Conservation (phyloP, 2,329 filamentous ascomycete species). For the Fusarium ramigenum region DNA sequence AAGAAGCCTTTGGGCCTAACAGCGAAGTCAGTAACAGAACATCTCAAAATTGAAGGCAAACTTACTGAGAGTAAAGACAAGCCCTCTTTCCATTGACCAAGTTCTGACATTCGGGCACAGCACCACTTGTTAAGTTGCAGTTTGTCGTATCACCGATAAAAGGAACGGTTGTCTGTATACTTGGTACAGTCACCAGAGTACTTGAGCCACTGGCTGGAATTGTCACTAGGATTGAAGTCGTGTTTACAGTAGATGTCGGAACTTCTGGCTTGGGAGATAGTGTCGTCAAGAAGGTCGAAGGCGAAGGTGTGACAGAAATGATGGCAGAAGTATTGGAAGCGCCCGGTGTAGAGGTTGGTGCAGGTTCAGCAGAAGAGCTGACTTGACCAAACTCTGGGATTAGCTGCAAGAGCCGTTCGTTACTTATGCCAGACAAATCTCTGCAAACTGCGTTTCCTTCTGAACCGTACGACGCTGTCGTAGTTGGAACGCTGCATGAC, state of each 20-base stretch:
- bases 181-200: not conserved
- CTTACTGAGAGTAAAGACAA: not conserved
- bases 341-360: not conserved
- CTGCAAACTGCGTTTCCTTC: not conserved
- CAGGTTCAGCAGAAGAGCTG: not conserved
- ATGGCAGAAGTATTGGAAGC: not conserved
- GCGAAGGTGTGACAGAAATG: not conserved
- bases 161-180: not conserved
- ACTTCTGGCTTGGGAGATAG: not conserved
- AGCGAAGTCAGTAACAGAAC: rapidly evolving
- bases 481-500: not conserved
- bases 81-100: not conserved
- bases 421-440: not conserved
- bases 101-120: not conserved
- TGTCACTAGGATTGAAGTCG: not conserved
- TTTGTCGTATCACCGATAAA: not conserved
- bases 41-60: rapidly evolving
- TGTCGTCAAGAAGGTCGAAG: not conserved
- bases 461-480: not conserved
- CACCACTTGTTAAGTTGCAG: not conserved
- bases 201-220: not conserved
- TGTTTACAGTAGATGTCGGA: not conserved
- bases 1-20: not conserved
- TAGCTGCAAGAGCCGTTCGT: not conserved
- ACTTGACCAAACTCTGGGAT: not conserved